Evolutionary conservation across 2,329 filamentous ascomycete species (phyloP).

Genomic region (Pleomassaria siparia): DNA sequence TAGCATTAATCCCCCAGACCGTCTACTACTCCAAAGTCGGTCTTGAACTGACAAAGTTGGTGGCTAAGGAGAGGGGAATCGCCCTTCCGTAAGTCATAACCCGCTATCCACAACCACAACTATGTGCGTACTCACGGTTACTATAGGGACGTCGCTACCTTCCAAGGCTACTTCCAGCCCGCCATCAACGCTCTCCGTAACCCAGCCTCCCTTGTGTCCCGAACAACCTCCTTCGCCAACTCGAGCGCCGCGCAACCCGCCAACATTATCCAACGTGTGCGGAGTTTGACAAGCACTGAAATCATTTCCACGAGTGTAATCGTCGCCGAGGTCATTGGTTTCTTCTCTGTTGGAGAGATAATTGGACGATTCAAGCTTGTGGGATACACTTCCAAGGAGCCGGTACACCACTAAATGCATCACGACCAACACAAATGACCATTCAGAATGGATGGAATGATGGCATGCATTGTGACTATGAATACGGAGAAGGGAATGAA

Average conservation of each 20-base stretch:
- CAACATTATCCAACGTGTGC: slow-evolving; percentile 58
- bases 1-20: slow-evolving; percentile 82
- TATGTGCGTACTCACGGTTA: slow-evolving; percentile 20
- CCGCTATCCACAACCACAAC: neutral
- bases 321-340: slow-evolving; percentile 83
- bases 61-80: slow-evolving; percentile 90
- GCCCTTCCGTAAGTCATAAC: slow-evolving; percentile 76
- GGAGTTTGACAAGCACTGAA: slow-evolving; percentile 72
- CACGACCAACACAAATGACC: slow-evolving; percentile 8
- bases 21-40: slow-evolving; percentile 91
- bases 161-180: slow-evolving; percentile 85
- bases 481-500: neutral
- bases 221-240: slow-evolving; percentile 47
- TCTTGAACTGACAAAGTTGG: slow-evolving; percentile 82
- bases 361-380: slow-evolving; percentile 93
- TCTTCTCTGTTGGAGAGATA: slow-evolving; percentile 98
- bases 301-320: slow-evolving; percentile 74
- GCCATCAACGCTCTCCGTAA: slow-evolving; percentile 70
- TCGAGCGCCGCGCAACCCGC: slow-evolving; percentile 54
- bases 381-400: slow-evolving; percentile 65
- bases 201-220: slow-evolving; percentile 61
- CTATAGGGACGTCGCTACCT: slow-evolving; percentile 70
- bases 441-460: slow-evolving; percentile 2
- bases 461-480: neutral
- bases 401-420: slow-evolving; percentile 34